These are phyloP conservation scores for Pythium dissimile DNA, from an alignment of 352 stramenopile genomes.

Conservation along the genomic window DNA sequence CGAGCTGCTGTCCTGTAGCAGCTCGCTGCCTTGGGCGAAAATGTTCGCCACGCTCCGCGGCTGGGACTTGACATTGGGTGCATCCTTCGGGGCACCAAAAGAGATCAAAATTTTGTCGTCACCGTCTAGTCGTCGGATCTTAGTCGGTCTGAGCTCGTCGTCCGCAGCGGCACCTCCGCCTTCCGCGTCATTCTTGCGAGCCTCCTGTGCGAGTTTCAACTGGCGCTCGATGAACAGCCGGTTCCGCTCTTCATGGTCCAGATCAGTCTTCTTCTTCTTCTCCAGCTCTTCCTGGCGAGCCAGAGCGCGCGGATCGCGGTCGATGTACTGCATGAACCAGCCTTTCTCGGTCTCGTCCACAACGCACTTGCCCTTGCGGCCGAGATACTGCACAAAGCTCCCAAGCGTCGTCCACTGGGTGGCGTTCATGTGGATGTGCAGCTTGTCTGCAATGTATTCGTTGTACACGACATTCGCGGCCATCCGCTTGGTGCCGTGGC, in stretches of 20 bases:
- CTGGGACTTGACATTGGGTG: slow-evolving; percentile 1
- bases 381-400: slow-evolving; percentile 98
- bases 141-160: slow-evolving; percentile 42
- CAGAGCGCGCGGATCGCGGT: slow-evolving; percentile 91
- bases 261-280: slow-evolving; percentile 84
- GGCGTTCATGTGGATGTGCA: slow-evolving; percentile 99
- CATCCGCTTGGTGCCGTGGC: slow-evolving; percentile 96
- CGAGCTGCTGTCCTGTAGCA: neutral
- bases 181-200: slow-evolving; percentile 14
- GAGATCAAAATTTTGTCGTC: slow-evolving; percentile 38
- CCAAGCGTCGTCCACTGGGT: slow-evolving; percentile 97
- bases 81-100: slow-evolving; percentile 14
- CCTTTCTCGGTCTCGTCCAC: slow-evolving; percentile 99
- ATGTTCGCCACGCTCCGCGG: neutral
- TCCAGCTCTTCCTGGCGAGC: slow-evolving; percentile 85
- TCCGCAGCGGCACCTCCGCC: slow-evolving; percentile 3
- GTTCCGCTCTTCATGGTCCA: slow-evolving; percentile 89
- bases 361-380: slow-evolving; percentile 94
- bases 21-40: slow-evolving; percentile 1
- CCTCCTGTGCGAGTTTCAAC: slow-evolving; percentile 58
- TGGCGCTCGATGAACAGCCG: slow-evolving; percentile 71
- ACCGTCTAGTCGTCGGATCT: slow-evolving; percentile 43
- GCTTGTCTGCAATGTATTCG: slow-evolving; percentile 99
- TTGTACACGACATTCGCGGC: slow-evolving; percentile 98
- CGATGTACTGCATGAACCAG: slow-evolving; percentile 97